Conservation (phyloP, 2,329 filamentous ascomycete species). For the Cladosporium oxysporum region DNA sequence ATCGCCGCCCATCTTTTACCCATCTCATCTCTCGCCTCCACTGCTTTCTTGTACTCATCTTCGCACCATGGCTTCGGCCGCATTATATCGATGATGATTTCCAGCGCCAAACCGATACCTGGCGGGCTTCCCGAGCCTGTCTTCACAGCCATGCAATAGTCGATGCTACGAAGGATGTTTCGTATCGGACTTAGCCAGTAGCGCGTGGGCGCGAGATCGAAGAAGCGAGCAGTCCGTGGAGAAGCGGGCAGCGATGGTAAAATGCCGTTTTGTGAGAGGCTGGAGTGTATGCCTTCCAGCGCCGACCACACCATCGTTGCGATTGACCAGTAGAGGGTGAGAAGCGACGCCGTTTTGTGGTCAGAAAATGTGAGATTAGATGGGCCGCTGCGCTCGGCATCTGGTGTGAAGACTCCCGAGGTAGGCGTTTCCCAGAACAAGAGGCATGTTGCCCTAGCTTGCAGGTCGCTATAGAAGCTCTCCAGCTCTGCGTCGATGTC, state of each 20-base stretch:
- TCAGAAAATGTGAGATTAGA: neutral
- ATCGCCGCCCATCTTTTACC: conserved; percentile 16
- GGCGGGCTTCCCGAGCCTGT: neutral
- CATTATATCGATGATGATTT: conserved; percentile 12
- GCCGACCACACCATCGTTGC: conserved; percentile 13
- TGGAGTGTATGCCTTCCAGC: neutral
- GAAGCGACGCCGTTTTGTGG: neutral
- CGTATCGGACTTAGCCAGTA: neutral
- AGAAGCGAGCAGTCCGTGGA: neutral
- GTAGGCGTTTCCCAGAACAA: neutral
- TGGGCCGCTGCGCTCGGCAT: neutral
- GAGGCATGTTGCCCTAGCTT: too few species aligned
- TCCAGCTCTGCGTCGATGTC: conserved; percentile 9
- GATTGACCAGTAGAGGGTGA: conserved; percentile 13
- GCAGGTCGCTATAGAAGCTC: neutral
- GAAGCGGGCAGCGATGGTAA: neutral
- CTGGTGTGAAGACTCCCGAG: neutral
- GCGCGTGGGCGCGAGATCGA: neutral
- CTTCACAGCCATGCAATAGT: neutral
- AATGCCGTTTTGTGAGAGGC: neutral
- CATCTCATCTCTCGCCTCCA: conserved; percentile 10
- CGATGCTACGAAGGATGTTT: conserved; percentile 2
- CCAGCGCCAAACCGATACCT: conserved; percentile 3
- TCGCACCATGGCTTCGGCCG: neutral
- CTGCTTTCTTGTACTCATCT: neutral